These are phyloP conservation scores for Fusarium heterosporum DNA, from an alignment of 2,329 filamentous ascomycete species.

Conservation along the genomic window DNA sequence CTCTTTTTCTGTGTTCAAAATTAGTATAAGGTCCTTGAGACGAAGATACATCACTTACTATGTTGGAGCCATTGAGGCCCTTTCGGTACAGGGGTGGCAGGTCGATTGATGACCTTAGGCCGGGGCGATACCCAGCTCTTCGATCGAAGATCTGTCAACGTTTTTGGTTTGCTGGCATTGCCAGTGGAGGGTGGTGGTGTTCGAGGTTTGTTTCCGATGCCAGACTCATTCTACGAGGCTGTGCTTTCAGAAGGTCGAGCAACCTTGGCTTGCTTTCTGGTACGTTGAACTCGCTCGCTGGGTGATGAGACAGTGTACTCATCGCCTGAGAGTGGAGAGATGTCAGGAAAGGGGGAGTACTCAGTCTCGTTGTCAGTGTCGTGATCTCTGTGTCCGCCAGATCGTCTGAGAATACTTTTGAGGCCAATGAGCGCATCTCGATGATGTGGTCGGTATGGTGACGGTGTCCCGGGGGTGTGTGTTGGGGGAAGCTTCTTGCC, in stretches of 20 bases:
- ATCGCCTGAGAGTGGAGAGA: conserved; percentile 17
- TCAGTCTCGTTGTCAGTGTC: neutral
- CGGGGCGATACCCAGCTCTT: conserved; percentile 16
- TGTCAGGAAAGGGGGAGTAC: neutral
- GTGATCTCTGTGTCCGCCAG: neutral
- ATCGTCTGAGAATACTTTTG: conserved; percentile 39
- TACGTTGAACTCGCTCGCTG: conserved; percentile 28
- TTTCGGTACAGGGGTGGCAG: conserved; percentile 2
- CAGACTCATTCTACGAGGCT: conserved; percentile 15
- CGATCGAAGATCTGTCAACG: conserved; percentile 3
- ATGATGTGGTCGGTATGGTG: conserved; percentile 37
- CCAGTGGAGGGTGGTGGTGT: neutral
- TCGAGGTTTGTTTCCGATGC: neutral
- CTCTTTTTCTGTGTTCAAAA: conserved; percentile 15
- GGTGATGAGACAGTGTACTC: conserved; percentile 24
- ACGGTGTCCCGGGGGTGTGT: conserved; percentile 8
- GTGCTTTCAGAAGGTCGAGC: conserved; percentile 12
- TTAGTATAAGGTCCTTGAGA: conserved; percentile 15
- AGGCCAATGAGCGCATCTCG: conserved; percentile 31
- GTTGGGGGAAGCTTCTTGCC: conserved; percentile 15
- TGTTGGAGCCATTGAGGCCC: conserved; percentile 29
- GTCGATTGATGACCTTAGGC: neutral
- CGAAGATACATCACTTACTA: conserved; percentile 20
- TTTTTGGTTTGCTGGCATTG: conserved; percentile 2
- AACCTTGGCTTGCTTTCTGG: conserved; percentile 29